Base-by-base conservation (phyloP, 768 basidiomycete genomes). In the Russula sp. region DNA sequence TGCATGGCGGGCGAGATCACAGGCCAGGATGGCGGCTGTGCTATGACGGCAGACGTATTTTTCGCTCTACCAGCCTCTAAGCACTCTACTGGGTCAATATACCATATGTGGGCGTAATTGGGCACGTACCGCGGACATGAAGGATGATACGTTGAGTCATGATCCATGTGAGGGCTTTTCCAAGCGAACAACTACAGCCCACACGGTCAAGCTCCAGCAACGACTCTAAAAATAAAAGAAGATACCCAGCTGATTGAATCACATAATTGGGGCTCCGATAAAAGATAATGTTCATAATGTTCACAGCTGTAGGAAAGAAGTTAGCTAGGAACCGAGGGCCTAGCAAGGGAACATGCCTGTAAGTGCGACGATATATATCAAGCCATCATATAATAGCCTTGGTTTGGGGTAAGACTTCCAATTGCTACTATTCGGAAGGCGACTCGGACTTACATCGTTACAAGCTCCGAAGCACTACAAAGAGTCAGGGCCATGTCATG, bases 351-450 rank as follows among this genome's bases (percentile, higher is more conserved):
- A 63, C 70, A 14, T 58, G 79, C 70, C 75, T 59, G 85, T 84
- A 45, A 88, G 72, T 4, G 76, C 76, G 37, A 85, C 65, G 61
- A 87, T 83, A 70, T 86, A 88, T 27, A 81, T 80, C 27, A 88
- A 72, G 34, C 87, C 87, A 64, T 89, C 85, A 60, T 83, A 84
- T 4, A 89, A 73, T 82, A 88, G 83, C 73, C 85, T 88, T 66
- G 22, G 7, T 31, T 11, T 11, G 8, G 5, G 20, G 34, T 61
- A 39, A 59, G 54, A 32, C 31, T 20, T 4, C 20, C 7, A 9
- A 10, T 11, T 42, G 44, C n/a, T 20, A 31, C 13, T 31, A 27
- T 18, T 10, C 4, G 35, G 50, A 27, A 32, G 34, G 34, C 5
- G 42, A 63, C 22, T 27, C 22, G 22, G 22, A 27, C 73, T 6